Evolutionary conservation across 371 early-diverging fungal genomes (phyloP), one percentile per base, ranked within the genome.

Genomic region (Saksenaea vasiformis): DNA sequence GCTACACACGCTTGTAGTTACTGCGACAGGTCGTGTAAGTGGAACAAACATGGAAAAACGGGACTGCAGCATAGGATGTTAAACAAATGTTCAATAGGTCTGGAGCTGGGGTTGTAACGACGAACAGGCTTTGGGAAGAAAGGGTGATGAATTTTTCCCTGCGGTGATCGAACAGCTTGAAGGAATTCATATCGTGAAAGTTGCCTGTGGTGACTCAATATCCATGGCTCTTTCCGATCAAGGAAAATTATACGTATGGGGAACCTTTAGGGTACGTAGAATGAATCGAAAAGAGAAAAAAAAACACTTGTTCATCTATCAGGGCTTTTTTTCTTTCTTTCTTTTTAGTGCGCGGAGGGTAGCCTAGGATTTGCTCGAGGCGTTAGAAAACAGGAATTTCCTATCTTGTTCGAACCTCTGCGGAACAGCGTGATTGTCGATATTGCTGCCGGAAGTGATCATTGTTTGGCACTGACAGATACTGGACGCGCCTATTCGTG

Each of bases 31-130:
- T 61, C 80, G 76, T 87, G 92, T 76, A 86, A 84, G 62, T 54
- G 19, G 10, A 5, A 14, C 66, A 67, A 9, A 41, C 13, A 56
- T 22, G 26, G 53, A 44, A 31, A n/a, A 27, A 28, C 17, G 7
- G 31, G 24, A 26, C 28, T 2, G 11, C 17, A 35, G 17, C 11
- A 0, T 15, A 35, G 14, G 31, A 19, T 26, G 14, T 11, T 34
- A 8, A 55, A 19, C 19, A 36, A 28, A n/a, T n/a, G n/a, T n/a
- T n/a, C 15, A 24, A 11, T 68, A 87, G 84, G 70, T 93, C 24
- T 91, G 83, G 79, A 88, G 96, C 39, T 99, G 98, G 98, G 99
- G 99, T 1, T 95, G 97, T 83, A 99, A 99, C 75, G 99, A 99
- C 80, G 96, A 99, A 76, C 79, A 86, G 62, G 97, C 97, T n/a